phyloP scores from a whole-genome alignment of 495 filamentous ascomycete genomes.

The Trichoderma gamsii region DNA sequence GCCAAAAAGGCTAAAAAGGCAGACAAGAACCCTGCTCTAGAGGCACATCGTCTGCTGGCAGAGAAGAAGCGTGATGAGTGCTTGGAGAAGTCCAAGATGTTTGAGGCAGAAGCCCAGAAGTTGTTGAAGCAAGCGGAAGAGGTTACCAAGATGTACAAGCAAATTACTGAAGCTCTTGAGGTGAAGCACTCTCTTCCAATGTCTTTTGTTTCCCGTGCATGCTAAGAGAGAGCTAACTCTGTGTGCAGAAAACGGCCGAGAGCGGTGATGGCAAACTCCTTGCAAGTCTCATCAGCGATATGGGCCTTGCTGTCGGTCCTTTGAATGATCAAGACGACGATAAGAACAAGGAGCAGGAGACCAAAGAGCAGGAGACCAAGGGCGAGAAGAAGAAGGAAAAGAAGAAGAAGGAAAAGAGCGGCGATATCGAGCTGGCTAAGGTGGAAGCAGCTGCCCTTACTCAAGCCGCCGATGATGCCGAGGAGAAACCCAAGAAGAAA shows the following conservation, averaged over 20 bases:
- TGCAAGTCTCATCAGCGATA: neutral
- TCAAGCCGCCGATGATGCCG: neutral
- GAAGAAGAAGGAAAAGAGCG: constrained; percentile 9
- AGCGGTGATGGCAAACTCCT: neutral
- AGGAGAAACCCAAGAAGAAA: constrained; percentile 13
- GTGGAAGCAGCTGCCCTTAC: neutral
- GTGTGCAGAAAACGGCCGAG: neutral
- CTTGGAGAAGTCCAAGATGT: constrained; percentile 16
- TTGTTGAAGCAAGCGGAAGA: constrained; percentile 18
- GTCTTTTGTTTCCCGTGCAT: constrained; percentile 15
- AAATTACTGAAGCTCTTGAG: constrained; percentile 24
- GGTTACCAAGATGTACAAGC: constrained; percentile 24
- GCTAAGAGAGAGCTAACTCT: neutral
- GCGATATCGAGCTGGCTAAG: neutral
- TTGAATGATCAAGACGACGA: neutral
- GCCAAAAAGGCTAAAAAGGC: neutral
- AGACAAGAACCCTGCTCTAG: neutral
- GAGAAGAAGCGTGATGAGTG: neutral
- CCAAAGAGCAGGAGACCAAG: constrained; percentile 16
- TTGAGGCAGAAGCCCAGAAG: constrained; percentile 29
- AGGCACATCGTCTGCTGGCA: neutral
- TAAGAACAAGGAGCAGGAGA: neutral
- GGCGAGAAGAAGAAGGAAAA: constrained; percentile 11
- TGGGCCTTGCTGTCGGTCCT: neutral
- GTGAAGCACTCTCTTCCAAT: constrained; percentile 23